Base-by-base conservation (phyloP, 805 yeast genomes). In the Wickerhamomyces subpelliculosus region DNA sequence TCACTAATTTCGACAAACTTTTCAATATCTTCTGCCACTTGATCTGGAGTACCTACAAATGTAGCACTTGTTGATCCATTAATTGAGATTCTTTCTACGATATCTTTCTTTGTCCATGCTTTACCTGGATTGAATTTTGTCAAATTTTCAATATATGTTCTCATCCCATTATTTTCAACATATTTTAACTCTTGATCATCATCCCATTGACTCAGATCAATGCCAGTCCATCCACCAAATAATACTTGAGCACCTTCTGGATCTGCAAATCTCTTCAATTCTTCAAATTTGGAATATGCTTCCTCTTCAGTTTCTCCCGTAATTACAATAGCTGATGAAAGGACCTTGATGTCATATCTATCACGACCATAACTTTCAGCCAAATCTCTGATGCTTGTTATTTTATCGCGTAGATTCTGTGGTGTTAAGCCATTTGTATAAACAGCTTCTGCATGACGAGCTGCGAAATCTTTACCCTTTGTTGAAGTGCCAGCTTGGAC, bases 161-260 rank as follows among this genome's bases (percentile, higher is more conserved):
- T 42, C 37, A 39, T 34, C 7, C 33, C 39, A 26, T 35, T 38
- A 24, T 29, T 18, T 18, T 60, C 64, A 21, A 55, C 62, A 23
- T 60, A 49, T 27, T 34, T 25, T 42, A 65, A 45, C 35, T 62
- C 67, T 35, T 64, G 61, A 22, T 61, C 65, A 36, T 49, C 45
- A 11, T 44, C 52, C 43, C 48, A 64, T 28, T 58, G 46, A 29
- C 61, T 54, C 27, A 65, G 49, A 38, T 65, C 69, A 37, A 63
- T 52, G 3, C 67, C 69, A 2, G 67, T 62, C 65, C 68, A 62
- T 5, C 70, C 70, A 29, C 67, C 53, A 42, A 66, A 63, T 13
- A 64, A 45, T 1, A 64, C 65, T 37, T 60, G 63, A 4, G 65
- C 65, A 10, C 67, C 70, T 33, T 63, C 68, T 7, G 51, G 31